Evolutionary conservation across 176 grass and related monocot species (phyloP), one percentile per base, ranked within the genome.

Genomic region (Aegilops umbellulata): DNA sequence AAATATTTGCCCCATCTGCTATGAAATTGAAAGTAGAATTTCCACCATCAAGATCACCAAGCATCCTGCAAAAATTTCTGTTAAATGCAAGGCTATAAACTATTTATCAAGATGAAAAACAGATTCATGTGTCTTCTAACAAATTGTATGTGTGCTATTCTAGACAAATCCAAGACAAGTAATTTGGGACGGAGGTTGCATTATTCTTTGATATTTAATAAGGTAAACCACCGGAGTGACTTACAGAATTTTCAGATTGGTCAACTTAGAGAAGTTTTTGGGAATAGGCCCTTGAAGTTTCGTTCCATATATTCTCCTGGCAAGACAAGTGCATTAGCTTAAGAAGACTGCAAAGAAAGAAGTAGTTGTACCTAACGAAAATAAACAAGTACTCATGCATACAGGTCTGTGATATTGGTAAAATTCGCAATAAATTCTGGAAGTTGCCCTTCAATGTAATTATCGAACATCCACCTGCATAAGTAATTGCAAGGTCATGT

Each of bases 401-500:
- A 94, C 92, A 94, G 19, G 44, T 94, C 89, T 9, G 20, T 89
- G 57, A 94, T 76, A 77, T 84, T 85, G 31, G 68, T 84, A 9
- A 94, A 84, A 20, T 83, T 81, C 3, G 81, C 83, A 77, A 94
- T 84, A 73, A 80, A 83, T 60, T 78, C 53, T 29, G 92, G 92
- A 80, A 94, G 11, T 66, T 5, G 2, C 53, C 86, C 92, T 66
- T 73, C 49, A 10, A 94, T 84, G 57, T 87, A 19, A 81, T 89
- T 94, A 78, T 94, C 92, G 47, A 94, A 94, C 66, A 86, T 88
- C 92, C 92, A 91, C 74, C 89, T 91, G 83, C 83, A 87, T 42
- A 78, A 69, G 36, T 9, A 89, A 29, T 57, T 31, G 83, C 0
- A 41, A 32, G 22, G n/a, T 44, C 29, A 81, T 27, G 57, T 36